A percentile compares a stretch with the other conserved stretches of the same genome.
These are phyloP conservation scores for Phtheirospermum japonicum DNA, from an alignment of 257 asterid genomes.

Conservation along the genomic window DNA sequence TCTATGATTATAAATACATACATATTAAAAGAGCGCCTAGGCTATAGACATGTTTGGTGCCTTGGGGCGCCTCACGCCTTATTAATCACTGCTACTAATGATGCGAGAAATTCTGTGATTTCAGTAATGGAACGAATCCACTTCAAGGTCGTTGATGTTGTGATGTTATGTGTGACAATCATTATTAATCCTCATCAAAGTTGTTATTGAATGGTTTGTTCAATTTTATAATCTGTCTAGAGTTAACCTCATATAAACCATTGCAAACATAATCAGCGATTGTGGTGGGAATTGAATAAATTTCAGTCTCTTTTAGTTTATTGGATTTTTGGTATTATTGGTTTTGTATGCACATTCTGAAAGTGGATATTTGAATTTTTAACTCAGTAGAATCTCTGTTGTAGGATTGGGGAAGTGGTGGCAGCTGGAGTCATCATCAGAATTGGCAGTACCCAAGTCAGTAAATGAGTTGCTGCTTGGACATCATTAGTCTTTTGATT, in stretches of 20 bases:
- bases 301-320: background rate
- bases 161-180: background rate
- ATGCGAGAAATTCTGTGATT: constrained; percentile 11
- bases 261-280: background rate
- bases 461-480: constrained; percentile 30
- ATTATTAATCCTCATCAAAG: constrained; percentile 5
- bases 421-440: constrained; percentile 80
- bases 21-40: no score
- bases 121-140: background rate
- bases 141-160: constrained; percentile 7
- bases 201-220: background rate
- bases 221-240: background rate
- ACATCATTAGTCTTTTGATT: constrained; percentile 22
- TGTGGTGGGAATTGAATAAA: background rate
- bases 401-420: constrained; percentile 72
- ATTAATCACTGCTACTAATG: no score
- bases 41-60: no score
- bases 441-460: constrained; percentile 75
- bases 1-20: no score
- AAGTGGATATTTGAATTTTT: constrained; percentile 14
- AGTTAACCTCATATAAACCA: constrained; percentile 12
- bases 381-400: constrained; percentile 25
- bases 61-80: no score
- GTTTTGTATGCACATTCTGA: background rate
- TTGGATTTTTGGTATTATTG: background rate